Conservation (phyloP, 1,284 basidiomycete species). For the Rhodotorula sp. region DNA sequence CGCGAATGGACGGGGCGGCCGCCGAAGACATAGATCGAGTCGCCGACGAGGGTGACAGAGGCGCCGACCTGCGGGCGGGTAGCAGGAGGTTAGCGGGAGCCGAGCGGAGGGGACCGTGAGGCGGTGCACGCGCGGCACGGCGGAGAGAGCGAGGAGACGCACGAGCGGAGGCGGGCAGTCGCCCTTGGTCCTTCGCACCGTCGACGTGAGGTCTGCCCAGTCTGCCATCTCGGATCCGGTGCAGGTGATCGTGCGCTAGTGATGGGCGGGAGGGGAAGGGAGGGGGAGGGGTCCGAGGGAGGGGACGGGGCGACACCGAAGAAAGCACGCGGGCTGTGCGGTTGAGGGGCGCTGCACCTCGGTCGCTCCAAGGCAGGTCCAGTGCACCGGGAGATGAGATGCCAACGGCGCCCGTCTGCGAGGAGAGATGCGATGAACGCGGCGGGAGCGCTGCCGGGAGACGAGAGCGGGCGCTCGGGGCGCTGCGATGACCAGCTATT, state of each 20-base stretch:
- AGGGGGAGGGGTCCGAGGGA: not conserved
- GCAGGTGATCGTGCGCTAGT: not conserved
- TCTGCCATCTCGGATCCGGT: conserved; percentile 57
- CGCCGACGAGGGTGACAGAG: conserved; percentile 78
- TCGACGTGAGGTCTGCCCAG: conserved; percentile 83
- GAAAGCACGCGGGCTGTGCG: too few species aligned
- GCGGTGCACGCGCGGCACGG: not conserved
- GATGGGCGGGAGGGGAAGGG: not conserved
- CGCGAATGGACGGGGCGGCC: conserved; percentile 80
- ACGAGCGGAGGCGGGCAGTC: conserved; percentile 86
- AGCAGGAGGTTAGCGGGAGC: not conserved
- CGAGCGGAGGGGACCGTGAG: not conserved
- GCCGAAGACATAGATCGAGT: conserved; percentile 84
- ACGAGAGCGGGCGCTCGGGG: too few species aligned
- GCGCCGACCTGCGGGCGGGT: conserved; percentile 33
- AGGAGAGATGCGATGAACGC: too few species aligned
- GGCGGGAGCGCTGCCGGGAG: too few species aligned
- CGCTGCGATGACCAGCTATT: too few species aligned
- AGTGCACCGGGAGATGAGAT: too few species aligned
- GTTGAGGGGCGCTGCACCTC: too few species aligned
- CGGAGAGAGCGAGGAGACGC: not conserved
- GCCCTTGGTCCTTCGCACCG: conserved; percentile 75
- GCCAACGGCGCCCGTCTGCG: too few species aligned
- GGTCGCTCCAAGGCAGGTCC: too few species aligned
- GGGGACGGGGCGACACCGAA: not conserved